Evolutionary conservation across 768 basidiomycete species (phyloP).

Genomic region (Rickenella mellea): DNA sequence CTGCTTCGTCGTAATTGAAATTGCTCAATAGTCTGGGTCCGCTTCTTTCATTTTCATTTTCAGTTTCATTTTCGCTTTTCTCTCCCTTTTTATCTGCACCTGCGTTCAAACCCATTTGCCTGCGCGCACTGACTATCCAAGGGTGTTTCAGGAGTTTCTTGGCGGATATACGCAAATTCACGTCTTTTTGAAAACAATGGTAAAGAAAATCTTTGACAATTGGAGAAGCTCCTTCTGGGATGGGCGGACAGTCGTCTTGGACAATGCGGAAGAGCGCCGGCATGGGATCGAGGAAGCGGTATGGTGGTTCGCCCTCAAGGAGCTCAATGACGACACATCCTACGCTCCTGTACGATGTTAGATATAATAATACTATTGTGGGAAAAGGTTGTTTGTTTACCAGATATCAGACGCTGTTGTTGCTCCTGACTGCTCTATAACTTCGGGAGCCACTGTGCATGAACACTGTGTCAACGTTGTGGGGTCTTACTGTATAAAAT

Average conservation of each 20-base stretch:
- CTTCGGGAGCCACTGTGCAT: constrained; percentile 86
- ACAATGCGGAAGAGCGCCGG: constrained; percentile 97
- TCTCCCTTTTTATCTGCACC: constrained; percentile 21
- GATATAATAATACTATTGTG: neutral
- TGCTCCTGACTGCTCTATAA: constrained; percentile 96
- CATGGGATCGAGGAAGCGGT: constrained; percentile 95
- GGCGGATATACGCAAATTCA: constrained; percentile 87
- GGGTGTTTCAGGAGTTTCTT: constrained; percentile 88
- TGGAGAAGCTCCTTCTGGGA: constrained; percentile 91
- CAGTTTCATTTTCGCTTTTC: constrained; percentile 25
- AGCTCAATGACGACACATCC: constrained; percentile 98
- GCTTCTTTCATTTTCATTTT: constrained; percentile 18
- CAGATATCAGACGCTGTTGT: constrained; percentile 99
- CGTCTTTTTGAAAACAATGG: constrained; percentile 98
- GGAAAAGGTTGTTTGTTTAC: constrained; percentile 26
- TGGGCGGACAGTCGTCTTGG: constrained; percentile 93
- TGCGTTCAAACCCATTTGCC: constrained; percentile 44
- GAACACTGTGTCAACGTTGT: constrained; percentile 1
- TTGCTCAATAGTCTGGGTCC: constrained; percentile 52
- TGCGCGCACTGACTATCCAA: constrained; percentile 88
- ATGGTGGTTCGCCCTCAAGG: constrained; percentile 85
- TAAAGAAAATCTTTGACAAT: constrained; percentile 95
- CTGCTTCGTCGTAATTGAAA: constrained; percentile 89
- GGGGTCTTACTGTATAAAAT: constrained; percentile 3
- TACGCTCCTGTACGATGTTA: constrained; percentile 46